phyloP scores from a whole-genome alignment of 257 asterid species.

The Petunia axillaris region DNA sequence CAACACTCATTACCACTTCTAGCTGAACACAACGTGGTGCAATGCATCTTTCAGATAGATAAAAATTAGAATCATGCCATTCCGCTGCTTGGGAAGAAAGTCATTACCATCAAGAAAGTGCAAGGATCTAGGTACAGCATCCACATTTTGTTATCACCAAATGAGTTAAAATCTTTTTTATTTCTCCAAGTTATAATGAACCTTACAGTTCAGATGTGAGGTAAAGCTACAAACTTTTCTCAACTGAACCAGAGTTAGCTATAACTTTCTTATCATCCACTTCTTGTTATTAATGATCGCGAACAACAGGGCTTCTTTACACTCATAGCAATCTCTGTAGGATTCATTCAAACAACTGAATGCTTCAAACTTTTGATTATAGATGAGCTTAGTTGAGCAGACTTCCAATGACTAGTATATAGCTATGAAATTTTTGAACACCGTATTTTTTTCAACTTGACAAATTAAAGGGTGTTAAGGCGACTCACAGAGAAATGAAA shows the following conservation, averaged over 20 bases:
- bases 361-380: neutral
- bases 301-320: neutral
- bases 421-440: neutral
- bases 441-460: neutral
- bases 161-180: conserved; percentile 7
- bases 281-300: neutral
- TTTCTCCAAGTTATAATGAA: neutral
- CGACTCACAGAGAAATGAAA: neutral
- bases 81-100: neutral
- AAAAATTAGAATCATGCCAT: neutral
- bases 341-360: conserved; percentile 11
- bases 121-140: neutral
- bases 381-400: conserved; percentile 4
- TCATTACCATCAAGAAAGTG: conserved; percentile 17
- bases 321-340: neutral
- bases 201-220: neutral
- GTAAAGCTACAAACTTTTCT: neutral
- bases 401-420: neutral
- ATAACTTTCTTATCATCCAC: neutral
- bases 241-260: conserved; percentile 1
- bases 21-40: conserved; percentile 12
- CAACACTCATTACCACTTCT: neutral
- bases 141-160: conserved; percentile 7
- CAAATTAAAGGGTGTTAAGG: neutral
- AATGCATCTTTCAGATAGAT: conserved; percentile 17